Conservation (phyloP, 2,329 filamentous ascomycete species). For the Xylaria sp. region DNA sequence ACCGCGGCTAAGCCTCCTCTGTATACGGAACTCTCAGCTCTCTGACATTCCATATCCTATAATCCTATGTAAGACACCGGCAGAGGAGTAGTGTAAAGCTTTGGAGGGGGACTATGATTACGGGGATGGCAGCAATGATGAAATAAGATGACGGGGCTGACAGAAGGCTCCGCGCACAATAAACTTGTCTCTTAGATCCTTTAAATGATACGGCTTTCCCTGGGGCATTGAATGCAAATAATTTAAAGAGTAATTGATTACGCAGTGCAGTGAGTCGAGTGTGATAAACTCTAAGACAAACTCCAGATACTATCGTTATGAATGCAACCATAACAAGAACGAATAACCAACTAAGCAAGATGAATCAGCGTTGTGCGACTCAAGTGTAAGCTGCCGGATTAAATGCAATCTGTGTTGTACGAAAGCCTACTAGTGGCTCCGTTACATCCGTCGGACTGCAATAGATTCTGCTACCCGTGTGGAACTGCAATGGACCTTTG, state of each 20-base stretch:
- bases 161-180: neutral
- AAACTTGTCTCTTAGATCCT: neutral
- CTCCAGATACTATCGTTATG: neutral
- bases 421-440: no score
- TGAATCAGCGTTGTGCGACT: neutral
- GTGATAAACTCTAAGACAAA: neutral
- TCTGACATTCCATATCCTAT: neutral
- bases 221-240: neutral
- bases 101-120: neutral
- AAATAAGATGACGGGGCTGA: neutral
- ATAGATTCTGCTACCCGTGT: no score
- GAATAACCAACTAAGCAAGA: neutral
- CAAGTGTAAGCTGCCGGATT: neutral
- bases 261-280: neutral
- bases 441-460: no score
- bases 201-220: neutral
- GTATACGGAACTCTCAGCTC: neutral
- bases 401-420: no score
- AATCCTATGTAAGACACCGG: neutral
- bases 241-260: neutral
- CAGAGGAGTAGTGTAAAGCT: neutral
- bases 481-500: no score
- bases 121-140: neutral
- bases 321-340: neutral
- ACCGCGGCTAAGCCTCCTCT: conserved; percentile 2